Percentiles rank a stretch among this genome's conserved stretches.
Evolutionary conservation across 305 asterid species (phyloP).

Genomic region (Lippia alba): DNA sequence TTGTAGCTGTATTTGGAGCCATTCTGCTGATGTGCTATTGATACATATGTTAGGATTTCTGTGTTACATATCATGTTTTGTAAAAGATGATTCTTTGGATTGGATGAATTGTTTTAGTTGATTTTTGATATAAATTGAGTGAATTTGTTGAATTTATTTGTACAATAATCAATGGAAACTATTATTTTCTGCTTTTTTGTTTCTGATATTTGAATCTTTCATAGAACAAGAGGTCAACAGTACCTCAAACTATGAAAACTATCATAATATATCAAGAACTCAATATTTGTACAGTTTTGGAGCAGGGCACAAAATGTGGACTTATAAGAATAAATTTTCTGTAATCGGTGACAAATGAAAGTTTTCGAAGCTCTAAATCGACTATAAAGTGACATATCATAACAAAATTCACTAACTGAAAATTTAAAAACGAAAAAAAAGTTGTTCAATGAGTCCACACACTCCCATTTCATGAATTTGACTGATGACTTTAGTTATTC

Average conservation of each 20-base stretch:
- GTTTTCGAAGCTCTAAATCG: too few relatives aligned
- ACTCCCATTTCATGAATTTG: slow-evolving; percentile 34
- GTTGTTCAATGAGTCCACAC: neutral
- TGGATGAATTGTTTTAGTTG: neutral
- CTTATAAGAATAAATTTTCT: too few relatives aligned
- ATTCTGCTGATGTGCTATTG: slow-evolving; percentile 43
- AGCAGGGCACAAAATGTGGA: too few relatives aligned
- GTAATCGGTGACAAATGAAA: too few relatives aligned
- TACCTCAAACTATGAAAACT: too few relatives aligned
- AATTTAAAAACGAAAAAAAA: neutral
- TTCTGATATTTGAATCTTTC: neutral
- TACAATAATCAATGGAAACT: neutral
- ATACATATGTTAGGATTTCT: neutral
- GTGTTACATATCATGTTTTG: neutral
- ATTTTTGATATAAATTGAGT: slow-evolving; percentile 22
- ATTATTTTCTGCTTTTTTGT: neutral
- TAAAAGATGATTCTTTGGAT: neutral
- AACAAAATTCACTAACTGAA: too few relatives aligned
- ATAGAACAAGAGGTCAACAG: too few relatives aligned
- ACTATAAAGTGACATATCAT: too few relatives aligned
- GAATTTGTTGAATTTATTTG: neutral
- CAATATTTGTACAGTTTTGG: too few relatives aligned
- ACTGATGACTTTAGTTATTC: slow-evolving; percentile 9
- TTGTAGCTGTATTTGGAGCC: slow-evolving; percentile 43
- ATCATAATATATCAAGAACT: neutral